Conservation (phyloP, 2,329 filamentous ascomycete species). For the Dactylellina sp. region DNA sequence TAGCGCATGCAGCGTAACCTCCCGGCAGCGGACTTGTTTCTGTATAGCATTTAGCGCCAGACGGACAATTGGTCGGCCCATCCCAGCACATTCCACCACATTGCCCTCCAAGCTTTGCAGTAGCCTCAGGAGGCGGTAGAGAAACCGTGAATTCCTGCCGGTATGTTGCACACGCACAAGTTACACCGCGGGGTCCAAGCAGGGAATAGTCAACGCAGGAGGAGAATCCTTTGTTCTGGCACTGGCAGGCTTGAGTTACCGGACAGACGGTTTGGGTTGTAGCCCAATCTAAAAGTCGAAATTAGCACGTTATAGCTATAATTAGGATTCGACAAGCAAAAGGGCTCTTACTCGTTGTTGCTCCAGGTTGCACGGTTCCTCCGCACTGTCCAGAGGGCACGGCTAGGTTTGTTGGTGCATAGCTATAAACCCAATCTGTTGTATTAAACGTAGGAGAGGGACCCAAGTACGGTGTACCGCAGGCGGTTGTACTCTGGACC, state of each 20-base stretch:
- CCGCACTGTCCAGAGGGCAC: conserved; percentile 24
- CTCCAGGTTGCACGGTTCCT: neutral
- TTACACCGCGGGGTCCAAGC: neutral
- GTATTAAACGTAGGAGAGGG: neutral
- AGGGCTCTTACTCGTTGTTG: conserved; percentile 15
- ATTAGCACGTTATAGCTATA: neutral
- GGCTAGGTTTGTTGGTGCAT: conserved; percentile 1
- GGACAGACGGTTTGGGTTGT: conserved; percentile 15
- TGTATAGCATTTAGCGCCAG: conserved; percentile 23
- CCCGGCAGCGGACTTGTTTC: conserved; percentile 27
- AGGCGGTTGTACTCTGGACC: neutral
- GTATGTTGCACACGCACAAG: conserved; percentile 17
- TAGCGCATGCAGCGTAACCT: conserved; percentile 29
- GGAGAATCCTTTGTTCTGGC: conserved; percentile 9
- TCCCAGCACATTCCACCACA: conserved; percentile 38
- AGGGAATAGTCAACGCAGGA: conserved; percentile 9
- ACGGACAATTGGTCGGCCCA: conserved; percentile 39
- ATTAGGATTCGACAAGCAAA: too few species aligned
- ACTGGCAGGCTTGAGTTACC: conserved; percentile 12
- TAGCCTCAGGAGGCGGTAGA: conserved; percentile 20
- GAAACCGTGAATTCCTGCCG: conserved; percentile 7
- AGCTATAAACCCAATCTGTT: neutral
- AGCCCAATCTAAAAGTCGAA: conserved; percentile 11
- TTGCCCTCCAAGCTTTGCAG: conserved; percentile 18
- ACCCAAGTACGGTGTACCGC: neutral